phyloP scores from a whole-genome alignment of 163 green algal species.

The Chloromonas sp. region DNA sequence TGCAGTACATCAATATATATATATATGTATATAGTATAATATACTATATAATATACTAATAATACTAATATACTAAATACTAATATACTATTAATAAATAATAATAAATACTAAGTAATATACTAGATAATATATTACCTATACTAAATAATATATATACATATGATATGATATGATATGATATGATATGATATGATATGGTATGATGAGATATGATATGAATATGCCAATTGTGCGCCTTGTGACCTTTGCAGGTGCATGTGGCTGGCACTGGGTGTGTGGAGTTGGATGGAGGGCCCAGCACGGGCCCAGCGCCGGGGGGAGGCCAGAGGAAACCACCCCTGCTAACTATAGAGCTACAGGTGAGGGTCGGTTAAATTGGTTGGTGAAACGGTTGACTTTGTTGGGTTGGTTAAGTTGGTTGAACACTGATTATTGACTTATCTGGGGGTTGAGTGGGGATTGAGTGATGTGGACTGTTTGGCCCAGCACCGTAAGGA shows the following conservation, averaged over 20 bases:
- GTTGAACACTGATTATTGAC: too few species aligned
- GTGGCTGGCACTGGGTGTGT: conserved; percentile 40
- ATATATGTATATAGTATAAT: too few species aligned
- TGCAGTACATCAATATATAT: too few species aligned
- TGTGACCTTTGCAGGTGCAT: not conserved
- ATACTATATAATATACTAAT: too few species aligned
- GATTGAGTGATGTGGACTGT: too few species aligned
- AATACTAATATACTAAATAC: too few species aligned
- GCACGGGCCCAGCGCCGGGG: not conserved
- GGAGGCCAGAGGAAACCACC: conserved; percentile 24
- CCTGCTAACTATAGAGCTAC: conserved; percentile 56
- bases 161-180: not conserved
- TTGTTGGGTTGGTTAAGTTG: not conserved
- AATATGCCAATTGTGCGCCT: not conserved
- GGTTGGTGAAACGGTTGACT: not conserved
- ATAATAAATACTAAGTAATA: too few species aligned
- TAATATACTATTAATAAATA: too few species aligned
- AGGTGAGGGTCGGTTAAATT: conserved; percentile 8
- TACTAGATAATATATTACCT: too few species aligned
- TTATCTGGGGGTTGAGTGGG: too few species aligned
- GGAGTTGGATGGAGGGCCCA: conserved; percentile 15
- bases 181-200: not conserved
- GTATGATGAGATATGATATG: not conserved
- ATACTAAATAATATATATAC: too few species aligned
- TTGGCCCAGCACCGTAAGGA: too few species aligned